Percentiles rank a stretch among this genome's conserved stretches.
Evolutionary conservation across 202 grass and related monocot species (phyloP).

Genomic region (Carex arenaria): DNA sequence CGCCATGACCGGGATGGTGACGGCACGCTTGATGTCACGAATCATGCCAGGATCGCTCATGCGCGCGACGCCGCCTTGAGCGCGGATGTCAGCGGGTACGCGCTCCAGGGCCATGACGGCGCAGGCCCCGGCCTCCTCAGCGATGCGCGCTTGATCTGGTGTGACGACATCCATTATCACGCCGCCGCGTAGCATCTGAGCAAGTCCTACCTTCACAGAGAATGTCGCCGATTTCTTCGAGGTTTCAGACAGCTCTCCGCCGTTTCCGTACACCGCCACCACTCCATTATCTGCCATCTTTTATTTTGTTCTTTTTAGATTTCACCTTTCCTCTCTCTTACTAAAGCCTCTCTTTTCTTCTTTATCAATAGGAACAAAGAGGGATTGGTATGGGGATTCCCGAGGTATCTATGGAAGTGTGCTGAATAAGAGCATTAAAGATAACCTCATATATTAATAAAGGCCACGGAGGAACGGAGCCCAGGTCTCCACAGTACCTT

Average conservation of each 20-base stretch:
- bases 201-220: constrained; percentile 67
- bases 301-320: neutral
- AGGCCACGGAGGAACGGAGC: neutral
- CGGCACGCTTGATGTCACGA: constrained; percentile 43
- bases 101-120: constrained; percentile 62
- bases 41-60: constrained; percentile 47
- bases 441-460: constrained; percentile 18
- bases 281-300: constrained; percentile 56
- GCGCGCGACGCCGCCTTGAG: constrained; percentile 49
- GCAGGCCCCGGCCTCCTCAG: constrained; percentile 59
- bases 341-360: neutral
- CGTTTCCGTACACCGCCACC: constrained; percentile 54
- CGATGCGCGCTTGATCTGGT: constrained; percentile 55
- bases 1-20: constrained; percentile 55
- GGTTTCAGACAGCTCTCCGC: constrained; percentile 34
- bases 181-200: constrained; percentile 75
- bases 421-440: constrained; percentile 1
- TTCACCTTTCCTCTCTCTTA: neutral
- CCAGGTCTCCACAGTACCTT: too few species aligned
- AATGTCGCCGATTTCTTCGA: constrained; percentile 51
- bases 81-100: constrained; percentile 53
- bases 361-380: too few species aligned
- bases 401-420: neutral
- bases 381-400: neutral
- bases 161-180: constrained; percentile 80